Base-by-base conservation (phyloP, 169 alveolate species). In the Theileria parva region DNA sequence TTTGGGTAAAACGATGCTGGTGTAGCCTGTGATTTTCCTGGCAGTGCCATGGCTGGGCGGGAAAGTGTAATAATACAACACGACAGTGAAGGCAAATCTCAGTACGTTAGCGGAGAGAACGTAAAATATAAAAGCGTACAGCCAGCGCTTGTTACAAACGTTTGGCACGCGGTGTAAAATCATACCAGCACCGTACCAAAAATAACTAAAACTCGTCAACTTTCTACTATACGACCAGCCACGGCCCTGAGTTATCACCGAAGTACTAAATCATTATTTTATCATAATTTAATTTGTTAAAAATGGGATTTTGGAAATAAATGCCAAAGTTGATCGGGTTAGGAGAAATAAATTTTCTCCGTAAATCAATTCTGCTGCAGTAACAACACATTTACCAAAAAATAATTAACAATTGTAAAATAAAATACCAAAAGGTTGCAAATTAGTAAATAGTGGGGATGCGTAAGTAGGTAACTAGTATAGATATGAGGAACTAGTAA, bases 171-270 rank as follows among this genome's bases (percentile, higher is more conserved):
- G 61, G 25, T 61, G 37, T 15, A 74, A 44, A 13, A 28, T 39
- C 50, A 85, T 83, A 3, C 93, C 94, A 15, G 85, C 37, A 25
- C 72, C 86, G 39, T 85, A 91, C 93, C 93, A 91, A 30, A 87
- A 72, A 84, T 87, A 91, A 74, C 83, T 86, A 21, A 86, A 70
- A 51, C 81, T 39, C 27, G 90, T 85, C 21, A 91, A 71, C 34
- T 81, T 59, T 55, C 85, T 91, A 74, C 94, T 80, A 72, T 79
- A 70, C 39, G 66, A 44, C 94, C 94, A 91, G 23, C 91, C 81
- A 30, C 88, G 75, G 15, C 91, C 83, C 28, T 86, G 87, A 2
- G 93, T 91, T 8, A 91, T 59, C 30, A 85, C 85, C 30, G 79
- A 39, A 67, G 79, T 85, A 61, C 91, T 76, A 74, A 72, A 65